These are phyloP conservation scores for Avicennia marina DNA, from an alignment of 257 asterid genomes.

Conservation along the genomic window DNA sequence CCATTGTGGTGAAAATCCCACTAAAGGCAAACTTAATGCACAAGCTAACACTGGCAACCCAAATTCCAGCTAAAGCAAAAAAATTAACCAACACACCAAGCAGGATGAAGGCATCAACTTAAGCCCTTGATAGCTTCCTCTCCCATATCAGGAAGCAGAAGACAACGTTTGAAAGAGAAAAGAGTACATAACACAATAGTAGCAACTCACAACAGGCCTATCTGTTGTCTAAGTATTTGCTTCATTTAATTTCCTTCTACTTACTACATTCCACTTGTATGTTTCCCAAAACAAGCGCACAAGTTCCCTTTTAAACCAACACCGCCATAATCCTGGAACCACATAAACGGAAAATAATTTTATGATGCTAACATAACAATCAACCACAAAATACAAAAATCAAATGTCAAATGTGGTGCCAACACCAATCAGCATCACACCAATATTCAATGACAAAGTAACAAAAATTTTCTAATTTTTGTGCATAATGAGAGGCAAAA, in stretches of 20 bases:
- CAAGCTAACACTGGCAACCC: conserved; percentile 2
- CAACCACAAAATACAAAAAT: neutral
- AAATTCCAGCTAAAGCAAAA: conserved; percentile 7
- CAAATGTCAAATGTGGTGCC: neutral
- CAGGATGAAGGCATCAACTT: neutral
- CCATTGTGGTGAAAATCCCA: neutral
- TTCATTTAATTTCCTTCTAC: neutral
- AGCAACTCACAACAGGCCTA: neutral
- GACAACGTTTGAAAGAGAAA: conserved; percentile 3
- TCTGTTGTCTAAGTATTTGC: neutral
- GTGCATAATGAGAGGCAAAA: conserved; percentile 14
- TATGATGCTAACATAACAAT: conserved; percentile 9
- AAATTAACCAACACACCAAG: neutral
- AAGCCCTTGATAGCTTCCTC: conserved; percentile 6
- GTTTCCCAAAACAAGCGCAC: conserved; percentile 3
- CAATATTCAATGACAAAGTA: neutral
- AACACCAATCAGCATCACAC: conserved; percentile 10
- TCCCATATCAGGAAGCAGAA: neutral
- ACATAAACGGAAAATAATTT: neutral
- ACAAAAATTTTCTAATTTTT: neutral
- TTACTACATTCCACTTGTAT: neutral
- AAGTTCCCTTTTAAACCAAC: neutral
- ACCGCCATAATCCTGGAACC: neutral
- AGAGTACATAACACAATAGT: conserved; percentile 1
- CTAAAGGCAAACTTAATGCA: conserved; percentile 15